Conservation (phyloP, 768 basidiomycete species). For the Termitomyces sp. region DNA sequence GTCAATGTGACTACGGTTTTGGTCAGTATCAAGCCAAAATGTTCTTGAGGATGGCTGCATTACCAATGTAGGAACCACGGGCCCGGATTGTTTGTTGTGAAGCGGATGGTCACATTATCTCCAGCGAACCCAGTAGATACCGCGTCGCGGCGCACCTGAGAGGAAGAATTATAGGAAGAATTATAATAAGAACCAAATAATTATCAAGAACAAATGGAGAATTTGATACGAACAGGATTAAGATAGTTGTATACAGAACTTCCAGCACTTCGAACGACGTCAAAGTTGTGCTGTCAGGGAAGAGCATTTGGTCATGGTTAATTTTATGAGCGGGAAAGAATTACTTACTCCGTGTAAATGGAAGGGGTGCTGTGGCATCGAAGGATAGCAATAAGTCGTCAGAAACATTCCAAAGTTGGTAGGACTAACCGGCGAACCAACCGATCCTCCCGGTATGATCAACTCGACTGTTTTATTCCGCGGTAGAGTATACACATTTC, state of each 20-base stretch:
- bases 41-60: no score
- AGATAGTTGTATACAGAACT: constrained; percentile 26
- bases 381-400: neutral
- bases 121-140: constrained; percentile 15
- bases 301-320: neutral
- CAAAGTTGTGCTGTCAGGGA: constrained; percentile 25
- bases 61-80: constrained; percentile 19
- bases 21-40: neutral
- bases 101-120: constrained; percentile 29
- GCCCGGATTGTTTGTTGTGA: constrained; percentile 34
- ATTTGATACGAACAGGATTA: constrained; percentile 31
- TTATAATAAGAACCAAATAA: no score
- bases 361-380: constrained; percentile 16
- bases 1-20: neutral
- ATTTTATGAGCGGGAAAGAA: neutral
- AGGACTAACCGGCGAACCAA: constrained; percentile 22
- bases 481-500: constrained; percentile 38
- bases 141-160: constrained; percentile 17
- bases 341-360: constrained; percentile 24
- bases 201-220: no score
- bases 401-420: neutral
- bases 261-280: constrained; percentile 29
- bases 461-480: constrained; percentile 40
- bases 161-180: no score
- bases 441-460: constrained; percentile 27